A percentile compares a stretch with the other conserved stretches of the same genome.
phyloP scores from a whole-genome alignment of 1,284 basidiomycete genomes.

The Cutaneotrichosporon curvatum region DNA sequence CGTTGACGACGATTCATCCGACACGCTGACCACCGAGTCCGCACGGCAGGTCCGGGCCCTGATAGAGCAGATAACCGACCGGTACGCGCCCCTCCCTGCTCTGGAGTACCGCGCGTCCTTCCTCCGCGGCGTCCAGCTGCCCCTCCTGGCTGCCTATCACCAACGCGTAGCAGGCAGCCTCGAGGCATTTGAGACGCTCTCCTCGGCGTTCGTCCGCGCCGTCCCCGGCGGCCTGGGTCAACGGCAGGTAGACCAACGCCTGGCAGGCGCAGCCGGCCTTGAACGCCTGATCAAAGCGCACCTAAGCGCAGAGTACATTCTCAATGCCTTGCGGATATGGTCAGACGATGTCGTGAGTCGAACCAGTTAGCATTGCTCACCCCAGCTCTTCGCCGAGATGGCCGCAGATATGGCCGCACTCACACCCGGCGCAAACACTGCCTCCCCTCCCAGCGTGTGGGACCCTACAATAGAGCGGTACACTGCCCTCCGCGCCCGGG shows the following conservation, averaged over 20 bases:
- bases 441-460: constrained; percentile 51
- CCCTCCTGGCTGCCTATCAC: constrained; percentile 70
- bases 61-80: constrained; percentile 86
- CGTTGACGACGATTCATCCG: constrained; percentile 51
- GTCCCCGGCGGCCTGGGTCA: constrained; percentile 72
- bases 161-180: constrained; percentile 71
- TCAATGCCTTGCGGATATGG: constrained; percentile 64
- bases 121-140: constrained; percentile 69
- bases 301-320: constrained; percentile 66
- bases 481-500: constrained; percentile 55
- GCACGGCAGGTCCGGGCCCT: constrained; percentile 73
- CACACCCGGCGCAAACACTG: constrained; percentile 4
- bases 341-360: constrained; percentile 70
- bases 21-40: constrained; percentile 57
- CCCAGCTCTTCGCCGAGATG: constrained; percentile 79
- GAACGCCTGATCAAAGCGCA: constrained; percentile 74
- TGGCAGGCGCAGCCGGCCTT: constrained; percentile 71
- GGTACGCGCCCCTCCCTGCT: constrained; percentile 77
- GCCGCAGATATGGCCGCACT: constrained; percentile 63
- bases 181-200: constrained; percentile 87
- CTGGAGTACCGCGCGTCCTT: constrained; percentile 73
- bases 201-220: constrained; percentile 75
- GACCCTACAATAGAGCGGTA: constrained; percentile 64
- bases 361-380: constrained; percentile 1
- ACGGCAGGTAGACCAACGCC: constrained; percentile 2